Percentiles rank a stretch among this genome's conserved stretches.
These are phyloP conservation scores for Talaromyces piceae DNA, from an alignment of 2,329 filamentous ascomycete genomes.

Conservation along the genomic window DNA sequence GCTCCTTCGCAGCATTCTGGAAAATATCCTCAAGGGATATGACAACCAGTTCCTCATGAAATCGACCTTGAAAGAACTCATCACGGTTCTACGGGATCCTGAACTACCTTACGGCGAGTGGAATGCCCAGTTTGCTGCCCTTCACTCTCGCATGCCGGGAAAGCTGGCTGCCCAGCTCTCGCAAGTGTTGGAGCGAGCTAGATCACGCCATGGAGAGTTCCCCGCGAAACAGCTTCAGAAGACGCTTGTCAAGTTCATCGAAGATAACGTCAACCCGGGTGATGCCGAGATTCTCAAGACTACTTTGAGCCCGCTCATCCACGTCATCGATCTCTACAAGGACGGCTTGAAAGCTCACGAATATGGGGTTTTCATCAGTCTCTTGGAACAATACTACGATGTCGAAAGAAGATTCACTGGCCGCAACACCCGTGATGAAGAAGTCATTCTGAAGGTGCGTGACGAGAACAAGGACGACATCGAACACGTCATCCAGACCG, in stretches of 20 bases:
- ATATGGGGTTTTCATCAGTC: constrained; percentile 67
- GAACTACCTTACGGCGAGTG: constrained; percentile 95
- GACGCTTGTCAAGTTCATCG: constrained; percentile 78
- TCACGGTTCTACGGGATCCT: constrained; percentile 81
- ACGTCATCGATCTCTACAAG: constrained; percentile 69
- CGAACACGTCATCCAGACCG: constrained; percentile 72
- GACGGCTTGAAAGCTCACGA: constrained; percentile 91
- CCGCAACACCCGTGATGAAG: constrained; percentile 78
- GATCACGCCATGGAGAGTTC: constrained; percentile 73
- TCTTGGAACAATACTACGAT: constrained; percentile 75
- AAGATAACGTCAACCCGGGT: constrained; percentile 67
- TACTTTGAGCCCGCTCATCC: constrained; percentile 66
- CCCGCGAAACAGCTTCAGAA: constrained; percentile 81
- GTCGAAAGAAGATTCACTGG: constrained; percentile 85
- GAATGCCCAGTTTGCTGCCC: constrained; percentile 88
- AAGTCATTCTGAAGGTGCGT: constrained; percentile 85
- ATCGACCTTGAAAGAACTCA: constrained; percentile 73
- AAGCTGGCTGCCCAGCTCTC: constrained; percentile 78
- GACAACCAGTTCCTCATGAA: constrained; percentile 98
- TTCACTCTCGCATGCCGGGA: constrained; percentile 95
- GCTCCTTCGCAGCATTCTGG: constrained; percentile 67
- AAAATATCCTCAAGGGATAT: constrained; percentile 85
- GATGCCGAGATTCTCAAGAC: constrained; percentile 68
- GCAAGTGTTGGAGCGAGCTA: constrained; percentile 78
- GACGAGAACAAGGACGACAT: constrained; percentile 96